Percentiles rank a stretch among this genome's conserved stretches.
These are phyloP conservation scores for Elongisporangium prolatum DNA, from an alignment of 352 stramenopile species.

Conservation along the genomic window DNA sequence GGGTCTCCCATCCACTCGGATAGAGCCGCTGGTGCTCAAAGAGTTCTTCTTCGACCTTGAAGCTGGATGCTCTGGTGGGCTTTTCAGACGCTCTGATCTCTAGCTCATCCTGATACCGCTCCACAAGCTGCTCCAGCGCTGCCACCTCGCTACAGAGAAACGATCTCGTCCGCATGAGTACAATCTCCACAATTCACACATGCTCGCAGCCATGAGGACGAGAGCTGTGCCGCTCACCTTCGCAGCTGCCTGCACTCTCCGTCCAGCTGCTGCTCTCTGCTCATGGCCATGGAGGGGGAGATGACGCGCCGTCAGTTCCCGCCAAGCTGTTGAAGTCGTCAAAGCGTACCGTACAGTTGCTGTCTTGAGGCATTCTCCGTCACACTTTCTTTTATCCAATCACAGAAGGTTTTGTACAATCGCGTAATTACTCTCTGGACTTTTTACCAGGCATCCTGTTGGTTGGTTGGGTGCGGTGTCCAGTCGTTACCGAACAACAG, in stretches of 20 bases:
- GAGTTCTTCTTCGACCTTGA: conserved; percentile 37
- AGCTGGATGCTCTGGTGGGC: neutral
- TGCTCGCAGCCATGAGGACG: neutral
- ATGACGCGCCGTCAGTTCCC: conserved; percentile 1
- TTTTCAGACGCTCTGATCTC: neutral
- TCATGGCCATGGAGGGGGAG: neutral
- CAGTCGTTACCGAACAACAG: neutral
- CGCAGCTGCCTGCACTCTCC: conserved; percentile 27
- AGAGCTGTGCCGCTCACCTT: conserved; percentile 14
- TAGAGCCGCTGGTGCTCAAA: conserved; percentile 54
- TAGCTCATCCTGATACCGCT: conserved; percentile 58
- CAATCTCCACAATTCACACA: neutral
- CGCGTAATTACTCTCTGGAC: conserved; percentile 20
- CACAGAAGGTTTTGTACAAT: neutral
- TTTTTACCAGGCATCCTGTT: conserved; percentile 6
- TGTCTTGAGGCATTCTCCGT: neutral
- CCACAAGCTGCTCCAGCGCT: conserved; percentile 53
- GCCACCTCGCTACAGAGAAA: conserved; percentile 38
- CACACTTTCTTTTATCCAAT: neutral
- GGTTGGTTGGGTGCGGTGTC: neutral
- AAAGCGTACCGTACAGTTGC: no score
- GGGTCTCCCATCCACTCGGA: conserved; percentile 17
- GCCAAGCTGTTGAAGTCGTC: no score
- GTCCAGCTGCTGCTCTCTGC: conserved; percentile 29
- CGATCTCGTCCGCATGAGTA: neutral